Conservation (phyloP, 2,329 filamentous ascomycete genomes). For the Fusarium liriodendri region DNA sequence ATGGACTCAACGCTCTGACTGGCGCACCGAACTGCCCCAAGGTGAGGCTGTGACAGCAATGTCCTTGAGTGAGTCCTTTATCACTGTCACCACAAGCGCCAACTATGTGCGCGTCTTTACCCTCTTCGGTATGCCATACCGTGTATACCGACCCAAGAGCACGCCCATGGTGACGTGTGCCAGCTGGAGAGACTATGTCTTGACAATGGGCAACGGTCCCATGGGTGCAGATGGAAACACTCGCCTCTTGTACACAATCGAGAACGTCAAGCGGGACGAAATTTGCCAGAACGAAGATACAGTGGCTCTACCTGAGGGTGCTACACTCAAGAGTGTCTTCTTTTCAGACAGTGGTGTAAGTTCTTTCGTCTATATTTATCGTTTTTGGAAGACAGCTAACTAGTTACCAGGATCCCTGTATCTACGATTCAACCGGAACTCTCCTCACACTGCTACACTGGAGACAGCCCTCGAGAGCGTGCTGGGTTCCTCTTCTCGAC, state of each 20-base stretch:
- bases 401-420: slow-evolving; percentile 80
- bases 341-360: slow-evolving; percentile 90
- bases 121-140: slow-evolving; percentile 88
- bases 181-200: slow-evolving; percentile 95
- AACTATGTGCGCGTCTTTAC: slow-evolving; percentile 95
- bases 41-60: slow-evolving; percentile 91
- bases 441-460: slow-evolving; percentile 90
- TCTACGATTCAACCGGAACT: slow-evolving; percentile 93
- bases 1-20: slow-evolving; percentile 92
- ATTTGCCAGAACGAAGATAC: slow-evolving; percentile 95
- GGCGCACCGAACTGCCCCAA: slow-evolving; percentile 86
- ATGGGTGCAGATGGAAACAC: slow-evolving; percentile 82
- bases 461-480: slow-evolving; percentile 85
- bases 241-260: slow-evolving; percentile 87
- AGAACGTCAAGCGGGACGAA: slow-evolving; percentile 93
- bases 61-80: slow-evolving; percentile 89
- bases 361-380: slow-evolving; percentile 18
- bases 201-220: slow-evolving; percentile 94
- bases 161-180: slow-evolving; percentile 91
- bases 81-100: slow-evolving; percentile 86
- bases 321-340: slow-evolving; percentile 83
- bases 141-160: slow-evolving; percentile 92
- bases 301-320: slow-evolving; percentile 82
- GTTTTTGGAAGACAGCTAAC: not conserved
- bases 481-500: slow-evolving; percentile 93